A percentile compares a stretch with the other conserved stretches of the same genome.
Conservation (phyloP, 2,329 filamentous ascomycete species). For the Hypoxylon sp. region DNA sequence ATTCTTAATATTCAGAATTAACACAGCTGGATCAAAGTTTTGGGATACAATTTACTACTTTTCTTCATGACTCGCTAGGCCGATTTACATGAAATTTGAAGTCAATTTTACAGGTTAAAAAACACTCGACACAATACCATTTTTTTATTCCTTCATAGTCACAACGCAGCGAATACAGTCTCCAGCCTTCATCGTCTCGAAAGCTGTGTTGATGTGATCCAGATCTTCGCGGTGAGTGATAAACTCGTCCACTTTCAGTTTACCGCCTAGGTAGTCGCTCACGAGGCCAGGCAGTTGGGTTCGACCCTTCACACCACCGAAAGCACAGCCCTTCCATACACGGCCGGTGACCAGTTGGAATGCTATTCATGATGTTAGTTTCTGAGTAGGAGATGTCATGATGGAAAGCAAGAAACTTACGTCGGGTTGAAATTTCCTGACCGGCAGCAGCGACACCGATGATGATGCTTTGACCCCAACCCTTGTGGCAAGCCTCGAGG, state of each 20-base stretch:
- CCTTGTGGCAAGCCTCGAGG: conserved; percentile 98
- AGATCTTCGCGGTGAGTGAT: conserved; percentile 95
- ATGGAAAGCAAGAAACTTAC: conserved; percentile 69
- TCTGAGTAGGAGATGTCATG: background rate
- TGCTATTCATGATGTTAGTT: conserved; percentile 66
- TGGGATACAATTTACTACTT: conserved; percentile 34
- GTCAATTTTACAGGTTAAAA: conserved; percentile 17
- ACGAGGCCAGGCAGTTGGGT: conserved; percentile 91
- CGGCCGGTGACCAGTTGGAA: conserved; percentile 99
- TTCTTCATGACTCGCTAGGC: conserved; percentile 34
- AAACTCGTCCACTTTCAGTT: conserved; percentile 98
- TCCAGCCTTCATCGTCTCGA: conserved; percentile 93
- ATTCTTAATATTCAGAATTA: background rate
- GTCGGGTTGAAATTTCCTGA: conserved; percentile 93
- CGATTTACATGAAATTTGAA: conserved; percentile 14
- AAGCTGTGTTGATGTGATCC: conserved; percentile 88
- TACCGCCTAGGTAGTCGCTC: conserved; percentile 87
- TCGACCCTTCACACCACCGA: conserved; percentile 98
- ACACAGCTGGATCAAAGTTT: background rate
- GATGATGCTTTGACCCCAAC: conserved; percentile 97
- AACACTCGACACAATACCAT: conserved; percentile 15
- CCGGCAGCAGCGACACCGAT: conserved; percentile 97
- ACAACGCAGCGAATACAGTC: conserved; percentile 98
- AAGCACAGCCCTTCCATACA: conserved; percentile 97
- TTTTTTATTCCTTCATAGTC: conserved; percentile 63